Evolutionary conservation across 1,284 basidiomycete genomes (phyloP).

Genomic region (Spongiforma sp.): DNA sequence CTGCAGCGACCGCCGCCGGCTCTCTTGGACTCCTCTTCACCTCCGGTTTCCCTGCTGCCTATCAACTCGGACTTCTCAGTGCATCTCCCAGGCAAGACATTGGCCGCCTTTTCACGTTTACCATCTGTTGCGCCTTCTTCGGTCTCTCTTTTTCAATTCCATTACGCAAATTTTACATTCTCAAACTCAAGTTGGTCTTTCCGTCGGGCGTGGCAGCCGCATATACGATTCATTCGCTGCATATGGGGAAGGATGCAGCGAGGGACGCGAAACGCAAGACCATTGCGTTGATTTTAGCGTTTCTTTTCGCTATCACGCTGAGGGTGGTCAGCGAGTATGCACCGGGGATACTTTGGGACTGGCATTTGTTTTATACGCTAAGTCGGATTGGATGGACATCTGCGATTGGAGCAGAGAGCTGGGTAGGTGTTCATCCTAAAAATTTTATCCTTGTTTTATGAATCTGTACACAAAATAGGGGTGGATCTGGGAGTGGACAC

Average conservation of each 20-base stretch:
- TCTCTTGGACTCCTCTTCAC: constrained; percentile 54
- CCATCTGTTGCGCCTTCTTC: constrained; percentile 30
- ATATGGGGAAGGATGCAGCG: constrained; percentile 55
- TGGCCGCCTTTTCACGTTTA: constrained; percentile 68
- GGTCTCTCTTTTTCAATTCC: constrained; percentile 64
- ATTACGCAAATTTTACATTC: constrained; percentile 68
- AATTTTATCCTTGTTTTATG: constrained; percentile 11
- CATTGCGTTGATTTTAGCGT: constrained; percentile 36
- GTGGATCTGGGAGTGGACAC: constrained; percentile 41
- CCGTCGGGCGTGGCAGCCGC: constrained; percentile 74
- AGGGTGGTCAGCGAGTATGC: constrained; percentile 67
- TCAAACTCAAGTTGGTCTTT: constrained; percentile 73
- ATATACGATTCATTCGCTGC: constrained; percentile 71
- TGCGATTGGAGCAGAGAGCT: constrained; percentile 60
- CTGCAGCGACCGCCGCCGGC: constrained; percentile 47
- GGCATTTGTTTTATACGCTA: constrained; percentile 4
- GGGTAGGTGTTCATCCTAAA: constrained; percentile 8
- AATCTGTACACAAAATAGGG: constrained; percentile 39
- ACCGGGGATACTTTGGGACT: constrained; percentile 43
- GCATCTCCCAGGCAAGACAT: constrained; percentile 46
- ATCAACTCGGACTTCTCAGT: constrained; percentile 59
- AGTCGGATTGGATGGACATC: constrained; percentile 61
- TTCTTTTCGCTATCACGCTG: constrained; percentile 54
- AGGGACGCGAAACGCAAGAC: constrained; percentile 64
- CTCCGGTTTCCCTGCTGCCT: constrained; percentile 67